Evolutionary conservation across 2,329 filamentous ascomycete genomes (phyloP).

Genomic region (Emergomyces africanus): DNA sequence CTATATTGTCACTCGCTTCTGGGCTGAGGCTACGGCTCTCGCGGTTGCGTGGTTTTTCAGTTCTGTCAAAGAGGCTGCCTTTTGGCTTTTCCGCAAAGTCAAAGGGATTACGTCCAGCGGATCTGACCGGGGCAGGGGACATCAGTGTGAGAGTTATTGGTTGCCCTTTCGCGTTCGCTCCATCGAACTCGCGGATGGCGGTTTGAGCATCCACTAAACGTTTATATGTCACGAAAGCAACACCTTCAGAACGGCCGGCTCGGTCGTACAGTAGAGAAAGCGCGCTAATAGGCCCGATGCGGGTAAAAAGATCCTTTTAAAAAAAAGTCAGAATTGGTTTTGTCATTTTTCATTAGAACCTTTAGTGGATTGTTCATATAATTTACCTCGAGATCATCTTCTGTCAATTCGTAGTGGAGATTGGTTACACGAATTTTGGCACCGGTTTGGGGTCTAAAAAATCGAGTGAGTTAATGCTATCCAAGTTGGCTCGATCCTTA

Average conservation of each 20-base stretch:
- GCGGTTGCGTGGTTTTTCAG: slow-evolving; percentile 35
- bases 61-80: slow-evolving; percentile 54
- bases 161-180: slow-evolving; percentile 80
- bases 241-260: slow-evolving; percentile 73
- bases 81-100: slow-evolving; percentile 37
- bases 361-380: background rate
- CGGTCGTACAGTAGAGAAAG: slow-evolving; percentile 72
- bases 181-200: slow-evolving; percentile 71
- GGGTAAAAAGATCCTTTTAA: slow-evolving; percentile 60
- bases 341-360: slow-evolving; percentile 13
- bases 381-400: slow-evolving; percentile 65
- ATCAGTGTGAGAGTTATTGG: slow-evolving; percentile 64
- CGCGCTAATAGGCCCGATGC: slow-evolving; percentile 59
- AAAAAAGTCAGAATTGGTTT: background rate
- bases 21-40: slow-evolving; percentile 32
- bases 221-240: slow-evolving; percentile 73
- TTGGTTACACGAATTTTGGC: slow-evolving; percentile 76
- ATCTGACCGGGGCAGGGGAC: slow-evolving; percentile 30
- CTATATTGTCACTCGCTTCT: slow-evolving; percentile 19
- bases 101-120: slow-evolving; percentile 32
- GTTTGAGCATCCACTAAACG: slow-evolving; percentile 55
- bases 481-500: background rate
- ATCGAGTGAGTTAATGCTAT: background rate
- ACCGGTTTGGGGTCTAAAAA: slow-evolving; percentile 27
- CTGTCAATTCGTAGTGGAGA: slow-evolving; percentile 80